A percentile compares a stretch with the other conserved stretches of the same genome.
These are phyloP conservation scores for Cordyceps cicadae DNA, from an alignment of 2,329 filamentous ascomycete genomes.

Conservation along the genomic window DNA sequence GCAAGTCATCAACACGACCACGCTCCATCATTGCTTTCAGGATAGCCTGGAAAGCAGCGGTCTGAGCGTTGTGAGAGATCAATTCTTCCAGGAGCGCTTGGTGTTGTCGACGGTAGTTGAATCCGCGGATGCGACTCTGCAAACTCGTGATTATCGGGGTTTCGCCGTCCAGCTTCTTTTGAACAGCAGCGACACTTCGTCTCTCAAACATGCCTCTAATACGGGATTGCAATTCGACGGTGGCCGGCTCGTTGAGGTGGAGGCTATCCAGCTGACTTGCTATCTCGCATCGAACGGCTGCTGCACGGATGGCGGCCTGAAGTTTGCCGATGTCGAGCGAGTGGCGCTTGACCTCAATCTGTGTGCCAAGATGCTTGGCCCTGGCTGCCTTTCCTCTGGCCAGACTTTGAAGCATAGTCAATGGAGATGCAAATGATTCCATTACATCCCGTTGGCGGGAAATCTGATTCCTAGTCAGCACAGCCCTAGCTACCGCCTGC, in stretches of 20 bases:
- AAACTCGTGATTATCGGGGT: slow-evolving; percentile 49
- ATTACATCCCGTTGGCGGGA: slow-evolving; percentile 43
- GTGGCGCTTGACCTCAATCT: slow-evolving; percentile 40
- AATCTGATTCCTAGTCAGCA: slow-evolving; percentile 49
- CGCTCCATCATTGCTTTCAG: slow-evolving; percentile 73
- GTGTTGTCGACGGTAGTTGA: slow-evolving; percentile 52
- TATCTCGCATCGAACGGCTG: slow-evolving; percentile 44
- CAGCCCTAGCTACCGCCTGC: slow-evolving; percentile 59
- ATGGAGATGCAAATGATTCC: slow-evolving; percentile 38
- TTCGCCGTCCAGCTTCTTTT: slow-evolving; percentile 49
- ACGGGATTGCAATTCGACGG: slow-evolving; percentile 48
- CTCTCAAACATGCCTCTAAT: slow-evolving; percentile 56
- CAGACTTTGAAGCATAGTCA: slow-evolving; percentile 36
- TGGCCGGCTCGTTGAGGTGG: slow-evolving; percentile 34
- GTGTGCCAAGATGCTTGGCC: slow-evolving; percentile 34
- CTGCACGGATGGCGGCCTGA: slow-evolving; percentile 46
- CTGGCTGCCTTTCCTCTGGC: slow-evolving; percentile 42
- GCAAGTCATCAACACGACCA: slow-evolving; percentile 60
- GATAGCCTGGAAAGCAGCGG: slow-evolving; percentile 65
- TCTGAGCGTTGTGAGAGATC: slow-evolving; percentile 56
- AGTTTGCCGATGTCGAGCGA: slow-evolving; percentile 36
- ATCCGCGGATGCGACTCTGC: slow-evolving; percentile 62
- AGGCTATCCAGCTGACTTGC: slow-evolving; percentile 40
- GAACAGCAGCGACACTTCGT: slow-evolving; percentile 38
- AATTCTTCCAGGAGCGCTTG: slow-evolving; percentile 60